phyloP scores from a whole-genome alignment of 441 rosid species.

The Geranium incanum region DNA sequence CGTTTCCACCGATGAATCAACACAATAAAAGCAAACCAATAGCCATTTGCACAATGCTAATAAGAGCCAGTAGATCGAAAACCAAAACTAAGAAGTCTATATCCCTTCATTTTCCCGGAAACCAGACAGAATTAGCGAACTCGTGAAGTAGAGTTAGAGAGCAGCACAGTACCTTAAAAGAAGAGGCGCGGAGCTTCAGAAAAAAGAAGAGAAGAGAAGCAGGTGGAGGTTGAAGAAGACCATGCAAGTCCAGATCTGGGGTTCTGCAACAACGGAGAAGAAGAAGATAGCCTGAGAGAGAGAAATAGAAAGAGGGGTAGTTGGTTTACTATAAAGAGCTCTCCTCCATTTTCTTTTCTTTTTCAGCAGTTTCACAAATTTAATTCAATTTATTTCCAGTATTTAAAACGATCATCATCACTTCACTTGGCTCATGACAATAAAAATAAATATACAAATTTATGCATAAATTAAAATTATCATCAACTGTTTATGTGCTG shows the following conservation, averaged over 20 bases:
- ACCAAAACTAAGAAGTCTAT: background rate
- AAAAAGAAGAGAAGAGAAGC: background rate
- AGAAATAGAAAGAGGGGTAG: background rate
- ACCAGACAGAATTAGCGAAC: background rate
- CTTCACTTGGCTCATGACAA: background rate
- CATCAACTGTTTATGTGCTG: no score
- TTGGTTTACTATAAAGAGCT: constrained; percentile 4
- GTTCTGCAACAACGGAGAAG: background rate
- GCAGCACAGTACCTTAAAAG: background rate
- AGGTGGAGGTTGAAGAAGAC: constrained; percentile 4
- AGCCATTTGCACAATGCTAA: background rate
- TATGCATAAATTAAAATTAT: no score
- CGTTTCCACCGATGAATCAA: background rate
- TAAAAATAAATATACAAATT: no score
- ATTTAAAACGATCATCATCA: background rate
- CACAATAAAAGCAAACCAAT: background rate
- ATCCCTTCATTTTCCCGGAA: background rate
- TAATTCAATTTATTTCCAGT: background rate
- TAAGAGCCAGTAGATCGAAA: background rate
- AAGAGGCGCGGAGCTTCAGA: background rate
- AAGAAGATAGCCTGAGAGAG: background rate
- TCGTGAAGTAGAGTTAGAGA: background rate
- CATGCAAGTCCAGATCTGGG: constrained; percentile 4
- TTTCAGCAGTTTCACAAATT: background rate
- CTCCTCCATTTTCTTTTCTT: constrained; percentile 5